Base-by-base conservation (phyloP, 768 basidiomycete species). In the Rubroboletus pulcherrimus region DNA sequence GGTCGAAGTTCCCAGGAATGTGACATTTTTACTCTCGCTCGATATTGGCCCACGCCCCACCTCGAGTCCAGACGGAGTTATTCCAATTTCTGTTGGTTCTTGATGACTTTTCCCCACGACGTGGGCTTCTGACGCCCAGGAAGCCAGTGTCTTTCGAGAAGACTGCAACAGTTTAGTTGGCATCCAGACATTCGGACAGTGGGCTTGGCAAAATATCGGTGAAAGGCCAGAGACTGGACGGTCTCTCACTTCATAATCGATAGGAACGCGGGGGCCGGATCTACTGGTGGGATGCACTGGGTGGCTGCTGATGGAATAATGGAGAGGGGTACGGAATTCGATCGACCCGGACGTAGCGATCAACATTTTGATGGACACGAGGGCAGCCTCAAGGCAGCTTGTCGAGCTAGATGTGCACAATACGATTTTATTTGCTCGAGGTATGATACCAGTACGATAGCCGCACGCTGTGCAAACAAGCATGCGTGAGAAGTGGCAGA, bases 301-400 rank as follows among this genome's bases (percentile, higher is more conserved):
- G 4, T 14, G 31, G n/a, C 30, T 47, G 33, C 8, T 24, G 31
- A 30, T 21, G 49, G 35, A 8, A 38, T 10, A 30, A 50, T 29
- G 51, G 33, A 29, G 51, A 37, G 10, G 31, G 47, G 45, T 19
- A 37, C 34, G 49, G 50, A 33, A 39, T n/a, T 33, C 30, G 53
- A 55, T 55, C 54, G 41, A 43, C 41, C 34, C 54, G 51, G 50
- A 49, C 33, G 24, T 45, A 2, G 55, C 29, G 58, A 63, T 60
- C 62, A 63, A 34, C 56, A 12, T 56, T 40, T 51, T 53, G 53
- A 58, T 53, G 55, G 38, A 48, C 53, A 60, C 42, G 59, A 54
- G 49, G 51, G 38, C 33, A 34, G 63, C 66, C 66, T 67, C 65
- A 67, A 69, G 67, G 65, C 54, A 39, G 51, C 29, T 19, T 19